Evolutionary conservation across 192 early-diverging fungal species (phyloP), one percentile per base, ranked within the genome.

Genomic region (Gaertneriomyces semiglobifer): DNA sequence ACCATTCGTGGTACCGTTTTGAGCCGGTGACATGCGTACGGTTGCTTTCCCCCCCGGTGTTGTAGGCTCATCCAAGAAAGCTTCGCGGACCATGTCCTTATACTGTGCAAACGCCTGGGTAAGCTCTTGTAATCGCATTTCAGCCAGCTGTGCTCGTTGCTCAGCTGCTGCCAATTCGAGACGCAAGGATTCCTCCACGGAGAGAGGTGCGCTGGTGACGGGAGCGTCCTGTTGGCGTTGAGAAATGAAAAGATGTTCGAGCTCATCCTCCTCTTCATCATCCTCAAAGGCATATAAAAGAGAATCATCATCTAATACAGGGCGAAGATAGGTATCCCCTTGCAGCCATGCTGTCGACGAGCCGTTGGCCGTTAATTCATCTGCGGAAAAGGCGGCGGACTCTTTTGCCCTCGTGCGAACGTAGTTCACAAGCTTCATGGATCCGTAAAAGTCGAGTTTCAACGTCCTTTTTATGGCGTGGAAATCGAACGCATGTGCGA

Each of bases 391-490:
- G 19, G 69, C 42, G 7, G 60, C 20, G 2, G n/a, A 50, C 12
- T 38, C 68, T 44, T 62, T 57, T 44, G 55, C 39, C 20, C 16
- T 14, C 6, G 59, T 72, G 5, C 66, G 88, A 55, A 95, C 84
- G 59, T 87, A 89, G 74, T 98, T 98, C 77, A 98, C 89, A 55
- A 96, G 74, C 3, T 79, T 73, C 39, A 98, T 88, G 6, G 88
- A 89, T 59, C 83, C 78, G 80, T 98, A 94, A 67, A 98, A 92
- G 73, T 93, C 88, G 42, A 94, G 79, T 18, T 60, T 83, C 68
- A 33, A 33, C 1, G 11, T 41, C 38, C 42, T 43, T 43, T 71
- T 52, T 5, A 77, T 46, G 25, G 47, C 48, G 2, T 65, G 51
- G 11, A 76, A 78, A 55, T 77, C 69, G 62, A 80, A 78, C 3